Percentiles rank a stretch among this genome's conserved stretches.
These are phyloP conservation scores for Schizosaccharomyces octosporus DNA, from an alignment of 805 yeast species.

Conservation along the genomic window DNA sequence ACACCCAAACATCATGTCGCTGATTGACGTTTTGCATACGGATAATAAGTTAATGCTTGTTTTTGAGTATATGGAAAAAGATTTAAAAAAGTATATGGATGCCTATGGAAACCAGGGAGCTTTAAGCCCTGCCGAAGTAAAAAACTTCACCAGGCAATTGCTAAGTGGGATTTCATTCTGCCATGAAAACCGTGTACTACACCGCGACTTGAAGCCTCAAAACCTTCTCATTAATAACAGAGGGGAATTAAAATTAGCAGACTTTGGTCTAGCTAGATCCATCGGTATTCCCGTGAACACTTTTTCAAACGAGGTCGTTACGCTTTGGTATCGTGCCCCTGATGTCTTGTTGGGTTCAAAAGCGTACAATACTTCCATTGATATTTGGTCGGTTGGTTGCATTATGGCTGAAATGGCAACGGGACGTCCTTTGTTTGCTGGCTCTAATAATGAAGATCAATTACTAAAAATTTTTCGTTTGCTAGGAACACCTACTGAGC, in stretches of 20 bases:
- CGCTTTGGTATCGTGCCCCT: constrained; percentile 95
- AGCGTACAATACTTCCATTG: constrained; percentile 88
- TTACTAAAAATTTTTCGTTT: constrained; percentile 70
- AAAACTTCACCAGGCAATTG: constrained; percentile 83
- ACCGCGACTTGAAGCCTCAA: constrained; percentile 78
- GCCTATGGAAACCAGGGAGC: constrained; percentile 54
- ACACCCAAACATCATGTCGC: constrained; percentile 74
- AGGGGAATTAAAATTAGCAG: constrained; percentile 84
- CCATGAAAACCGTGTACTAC: constrained; percentile 64
- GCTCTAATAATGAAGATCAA: constrained; percentile 89
- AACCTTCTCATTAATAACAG: constrained; percentile 67
- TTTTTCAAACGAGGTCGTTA: constrained; percentile 89
- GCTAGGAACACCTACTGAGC: constrained; percentile 90
- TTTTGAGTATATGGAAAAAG: constrained; percentile 81
- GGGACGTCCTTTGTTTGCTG: constrained; percentile 92
- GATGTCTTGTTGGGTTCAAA: constrained; percentile 87
- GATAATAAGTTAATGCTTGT: constrained; percentile 87
- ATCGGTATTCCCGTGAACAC: constrained; percentile 96
- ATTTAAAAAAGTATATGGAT: constrained; percentile 87
- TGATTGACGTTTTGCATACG: constrained; percentile 88
- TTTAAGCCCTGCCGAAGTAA: constrained; percentile 35
- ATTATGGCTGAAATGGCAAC: constrained; percentile 95
- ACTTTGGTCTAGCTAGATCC: constrained; percentile 91
- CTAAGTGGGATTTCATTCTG: constrained; percentile 73
- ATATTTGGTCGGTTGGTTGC: constrained; percentile 97